Base-by-base conservation (phyloP, 2,329 filamentous ascomycete species). In the Colletotrichum agaves region DNA sequence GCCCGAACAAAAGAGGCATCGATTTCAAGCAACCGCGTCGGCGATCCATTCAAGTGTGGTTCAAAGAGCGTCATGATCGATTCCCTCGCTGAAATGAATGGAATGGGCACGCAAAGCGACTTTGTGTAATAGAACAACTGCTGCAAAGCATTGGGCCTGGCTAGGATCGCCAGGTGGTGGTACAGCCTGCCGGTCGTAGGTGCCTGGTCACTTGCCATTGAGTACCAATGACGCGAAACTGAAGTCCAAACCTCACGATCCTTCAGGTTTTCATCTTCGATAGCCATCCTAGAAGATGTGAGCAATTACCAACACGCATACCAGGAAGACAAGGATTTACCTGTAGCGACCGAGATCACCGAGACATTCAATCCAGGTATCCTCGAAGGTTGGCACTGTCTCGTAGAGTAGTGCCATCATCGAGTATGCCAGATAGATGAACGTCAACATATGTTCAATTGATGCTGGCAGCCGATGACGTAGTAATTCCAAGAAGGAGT, bases 321-420 rank as follows among this genome's bases (percentile, higher is more conserved):
- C 23, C 3, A 23, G 23, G 23, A 23, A 23, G 23, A 23, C 5
- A 23, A 23, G 23, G 3, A 23, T 23, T 17, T 19, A 67, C 0
- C 85, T 77, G 49, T 97, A 98, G 19, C 94, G 84, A 0, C 91
- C 91, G 0, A 98, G 79, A 74, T 98, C 94, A 0, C 95, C 95
- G 0, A 98, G 81, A 60, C 94, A 98, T 71, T 98, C 95, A 8
- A 97, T 93, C 95, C 95, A 98, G 0, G 93, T 97, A 64, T 96
- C 92, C 59, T 92, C 87, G 71, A 97, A 98, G 0, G 87, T 84
- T 0, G 92, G 90, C 0, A 97, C 93, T 0, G 93, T 97, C 73
- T 98, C 95, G 67, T 94, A 92, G 0, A 98, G 79, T 0, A 98
- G 78, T 0, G 93, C 91, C 87, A 98, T 93, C 88, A 97, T 97